Evolutionary conservation across 2,329 filamentous ascomycete species (phyloP).

Genomic region (Endoconidiophora laricicola): DNA sequence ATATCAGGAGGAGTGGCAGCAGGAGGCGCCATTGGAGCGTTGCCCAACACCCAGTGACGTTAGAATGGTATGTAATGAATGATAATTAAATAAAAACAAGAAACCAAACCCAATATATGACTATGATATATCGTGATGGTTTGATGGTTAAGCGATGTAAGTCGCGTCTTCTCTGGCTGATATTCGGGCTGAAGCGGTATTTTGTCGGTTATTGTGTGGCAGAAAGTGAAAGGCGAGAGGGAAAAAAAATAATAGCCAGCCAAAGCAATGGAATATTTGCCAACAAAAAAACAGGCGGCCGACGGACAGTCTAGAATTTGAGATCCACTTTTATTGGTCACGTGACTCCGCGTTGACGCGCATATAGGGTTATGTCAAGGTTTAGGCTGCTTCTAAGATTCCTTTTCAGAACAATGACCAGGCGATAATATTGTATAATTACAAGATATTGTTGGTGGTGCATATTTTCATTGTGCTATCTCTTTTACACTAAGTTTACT

Average conservation of each 20-base stretch:
- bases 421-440: too few relatives aligned
- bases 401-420: too few relatives aligned
- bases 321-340: not conserved
- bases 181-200: constrained; percentile 12
- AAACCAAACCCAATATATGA: not conserved
- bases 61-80: not conserved
- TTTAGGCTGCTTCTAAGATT: too few relatives aligned
- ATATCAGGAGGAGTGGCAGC: too few relatives aligned
- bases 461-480: too few relatives aligned
- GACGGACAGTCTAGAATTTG: not conserved
- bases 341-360: too few relatives aligned
- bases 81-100: not conserved
- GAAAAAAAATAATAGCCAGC: not conserved
- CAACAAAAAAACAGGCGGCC: not conserved
- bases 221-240: constrained; percentile 7
- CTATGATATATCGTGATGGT: not conserved
- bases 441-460: too few relatives aligned
- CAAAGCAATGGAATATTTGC: not conserved
- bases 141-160: constrained; percentile 6
- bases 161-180: constrained; percentile 14
- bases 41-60: not conserved
- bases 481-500: too few relatives aligned
- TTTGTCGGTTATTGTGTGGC: constrained; percentile 13
- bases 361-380: too few relatives aligned
- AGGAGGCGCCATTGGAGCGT: not conserved